Conservation (phyloP, 108 stramenopile species). For the Aureococcus anophagefferens region DNA sequence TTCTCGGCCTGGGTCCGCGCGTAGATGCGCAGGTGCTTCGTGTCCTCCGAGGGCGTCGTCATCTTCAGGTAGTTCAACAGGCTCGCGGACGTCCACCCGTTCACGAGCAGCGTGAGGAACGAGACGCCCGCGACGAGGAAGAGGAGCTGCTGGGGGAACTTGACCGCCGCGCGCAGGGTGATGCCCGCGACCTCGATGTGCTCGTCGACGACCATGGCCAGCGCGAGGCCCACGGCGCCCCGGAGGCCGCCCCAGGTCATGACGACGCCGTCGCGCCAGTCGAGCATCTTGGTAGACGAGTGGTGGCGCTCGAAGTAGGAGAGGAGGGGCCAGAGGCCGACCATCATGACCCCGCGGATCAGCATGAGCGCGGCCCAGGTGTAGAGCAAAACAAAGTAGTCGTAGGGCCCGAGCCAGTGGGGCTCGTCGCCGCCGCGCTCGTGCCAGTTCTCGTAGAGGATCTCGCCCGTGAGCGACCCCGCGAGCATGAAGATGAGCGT, state of each 20-base stretch:
- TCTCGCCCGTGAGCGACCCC: slow-evolving; percentile 11
- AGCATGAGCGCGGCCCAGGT: background rate
- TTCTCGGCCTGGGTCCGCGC: background rate
- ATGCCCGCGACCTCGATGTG: background rate
- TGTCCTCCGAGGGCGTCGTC: background rate
- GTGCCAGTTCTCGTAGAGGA: slow-evolving; percentile 1
- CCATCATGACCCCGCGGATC: slow-evolving; percentile 12
- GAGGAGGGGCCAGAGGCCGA: slow-evolving; percentile 8
- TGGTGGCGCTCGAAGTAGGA: background rate
- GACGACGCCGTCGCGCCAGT: slow-evolving; percentile 48
- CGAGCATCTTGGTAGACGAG: background rate
- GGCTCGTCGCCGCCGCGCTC: background rate
- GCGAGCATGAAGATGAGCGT: slow-evolving; percentile 21
- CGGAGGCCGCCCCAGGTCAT: slow-evolving; percentile 63
- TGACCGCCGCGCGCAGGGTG: background rate
- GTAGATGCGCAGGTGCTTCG: background rate
- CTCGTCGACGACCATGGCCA: slow-evolving; percentile 59
- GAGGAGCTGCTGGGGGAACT: background rate
- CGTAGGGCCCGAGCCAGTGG: slow-evolving; percentile 1
- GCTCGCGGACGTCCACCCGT: slow-evolving; percentile 15
- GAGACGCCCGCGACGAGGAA: slow-evolving; percentile 24
- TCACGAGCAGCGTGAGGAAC: slow-evolving; percentile 24
- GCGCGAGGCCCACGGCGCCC: slow-evolving; percentile 69
- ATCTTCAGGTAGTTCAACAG: slow-evolving; percentile 9
- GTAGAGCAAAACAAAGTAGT: background rate